phyloP scores from a whole-genome alignment of 768 basidiomycete genomes.

The Russula abietina region DNA sequence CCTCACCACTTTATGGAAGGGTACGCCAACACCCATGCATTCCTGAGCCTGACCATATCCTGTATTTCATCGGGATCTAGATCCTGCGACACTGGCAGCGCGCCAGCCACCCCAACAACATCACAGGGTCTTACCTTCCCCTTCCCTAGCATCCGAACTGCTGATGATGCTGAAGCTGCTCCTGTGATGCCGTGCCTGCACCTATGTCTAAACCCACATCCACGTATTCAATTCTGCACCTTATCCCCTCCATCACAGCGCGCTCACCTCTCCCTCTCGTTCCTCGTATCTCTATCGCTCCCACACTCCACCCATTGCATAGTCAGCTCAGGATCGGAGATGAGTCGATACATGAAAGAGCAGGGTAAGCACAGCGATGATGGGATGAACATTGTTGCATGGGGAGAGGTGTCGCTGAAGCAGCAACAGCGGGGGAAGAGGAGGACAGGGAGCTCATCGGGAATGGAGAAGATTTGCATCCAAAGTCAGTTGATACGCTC shows the following conservation, averaged over 20 bases:
- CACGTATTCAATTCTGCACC: conserved; percentile 10
- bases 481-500: no score
- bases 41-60: conserved; percentile 11
- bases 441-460: neutral
- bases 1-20: no score
- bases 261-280: conserved; percentile 17
- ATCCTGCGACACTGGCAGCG: neutral
- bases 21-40: neutral
- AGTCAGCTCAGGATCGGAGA: neutral
- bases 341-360: neutral
- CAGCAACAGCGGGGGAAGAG: neutral
- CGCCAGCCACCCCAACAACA: conserved; percentile 3
- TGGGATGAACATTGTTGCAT: neutral
- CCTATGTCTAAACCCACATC: neutral
- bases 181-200: neutral
- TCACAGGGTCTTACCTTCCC: neutral
- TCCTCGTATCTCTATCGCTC: conserved; percentile 10
- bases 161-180: neutral
- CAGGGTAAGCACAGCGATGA: neutral
- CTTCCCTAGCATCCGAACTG: neutral
- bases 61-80: neutral
- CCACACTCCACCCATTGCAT: conserved; percentile 5
- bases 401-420: neutral
- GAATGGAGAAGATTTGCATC: conserved; percentile 3
- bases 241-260: conserved; percentile 9